phyloP scores from a whole-genome alignment of 164 flowering plant genomes.

The Berberis thunbergii region DNA sequence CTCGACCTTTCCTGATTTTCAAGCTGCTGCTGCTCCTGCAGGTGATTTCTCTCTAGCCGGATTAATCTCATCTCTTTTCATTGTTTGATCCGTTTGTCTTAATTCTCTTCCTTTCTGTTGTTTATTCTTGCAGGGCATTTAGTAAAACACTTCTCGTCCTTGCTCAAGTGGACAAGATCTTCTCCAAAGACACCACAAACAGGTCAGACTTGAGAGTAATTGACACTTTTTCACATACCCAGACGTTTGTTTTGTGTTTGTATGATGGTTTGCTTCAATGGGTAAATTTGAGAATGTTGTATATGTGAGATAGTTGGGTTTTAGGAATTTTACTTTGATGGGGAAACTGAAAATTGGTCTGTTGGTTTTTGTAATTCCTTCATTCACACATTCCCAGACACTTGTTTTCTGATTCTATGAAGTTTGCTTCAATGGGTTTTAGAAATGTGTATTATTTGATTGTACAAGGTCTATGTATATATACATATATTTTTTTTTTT shows the following conservation, averaged over 20 bases:
- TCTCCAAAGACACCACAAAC: constrained; percentile 57
- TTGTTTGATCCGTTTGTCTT: constrained; percentile 15
- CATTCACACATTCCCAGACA: no score
- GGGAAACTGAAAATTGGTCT: no score
- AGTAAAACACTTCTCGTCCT: constrained; percentile 61
- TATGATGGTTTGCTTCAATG: constrained; percentile 7
- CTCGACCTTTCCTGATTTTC: constrained; percentile 27
- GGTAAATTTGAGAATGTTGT: background rate
- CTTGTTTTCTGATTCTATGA: no score
- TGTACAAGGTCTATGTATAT: no score
- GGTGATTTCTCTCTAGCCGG: constrained; percentile 24
- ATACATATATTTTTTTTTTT: background rate
- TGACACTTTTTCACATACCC: background rate
- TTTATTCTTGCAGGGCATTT: constrained; percentile 45
- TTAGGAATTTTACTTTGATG: no score
- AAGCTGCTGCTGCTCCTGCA: constrained; percentile 66
- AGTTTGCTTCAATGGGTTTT: no score
- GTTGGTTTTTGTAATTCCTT: no score
- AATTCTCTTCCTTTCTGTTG: background rate
- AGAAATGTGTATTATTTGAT: no score
- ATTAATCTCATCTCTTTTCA: background rate
- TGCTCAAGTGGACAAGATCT: constrained; percentile 72
- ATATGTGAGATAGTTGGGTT: no score
- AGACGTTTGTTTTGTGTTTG: constrained; percentile 11
- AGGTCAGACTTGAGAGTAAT: constrained; percentile 29